phyloP scores from a whole-genome alignment of 306 rosid species.

The Cucumis melo region DNA sequence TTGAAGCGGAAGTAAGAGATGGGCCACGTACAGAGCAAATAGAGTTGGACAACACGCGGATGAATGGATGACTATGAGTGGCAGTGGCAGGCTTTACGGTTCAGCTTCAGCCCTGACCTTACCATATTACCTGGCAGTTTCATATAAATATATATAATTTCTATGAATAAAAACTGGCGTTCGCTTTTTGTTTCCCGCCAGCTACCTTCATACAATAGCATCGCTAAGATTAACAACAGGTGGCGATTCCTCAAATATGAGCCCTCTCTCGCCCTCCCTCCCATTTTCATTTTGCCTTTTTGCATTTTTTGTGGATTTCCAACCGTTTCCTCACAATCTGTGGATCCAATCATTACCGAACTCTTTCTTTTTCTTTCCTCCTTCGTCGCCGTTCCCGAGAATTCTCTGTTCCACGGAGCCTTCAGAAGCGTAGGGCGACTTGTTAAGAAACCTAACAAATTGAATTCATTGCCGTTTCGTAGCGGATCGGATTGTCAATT shows the following conservation, averaged over 20 bases:
- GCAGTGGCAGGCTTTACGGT: not conserved
- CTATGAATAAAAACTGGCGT: not conserved
- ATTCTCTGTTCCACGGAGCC: not conserved
- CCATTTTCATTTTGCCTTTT: not conserved
- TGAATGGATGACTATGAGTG: not conserved
- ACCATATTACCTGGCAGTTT: not conserved
- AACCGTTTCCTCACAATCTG: constrained; percentile 23
- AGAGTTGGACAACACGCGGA: not conserved
- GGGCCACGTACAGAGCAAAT: not conserved
- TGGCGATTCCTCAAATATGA: constrained; percentile 6
- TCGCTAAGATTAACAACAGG: not conserved
- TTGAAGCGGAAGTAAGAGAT: not conserved
- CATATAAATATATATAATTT: not conserved
- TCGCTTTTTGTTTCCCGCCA: constrained; percentile 5
- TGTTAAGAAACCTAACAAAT: not conserved
- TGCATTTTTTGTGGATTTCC: constrained; percentile 17
- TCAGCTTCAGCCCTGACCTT: not conserved
- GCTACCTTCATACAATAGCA: not conserved
- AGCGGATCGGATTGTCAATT: not conserved
- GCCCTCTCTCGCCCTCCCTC: not conserved
- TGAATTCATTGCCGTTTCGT: not conserved
- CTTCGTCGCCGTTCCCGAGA: not conserved
- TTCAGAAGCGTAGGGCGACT: not conserved
- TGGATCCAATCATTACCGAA: constrained; percentile 9
- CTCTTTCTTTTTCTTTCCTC: not conserved